Base-by-base conservation (phyloP, 1,284 basidiomycete genomes). In the Sporisorium graminicola region DNA sequence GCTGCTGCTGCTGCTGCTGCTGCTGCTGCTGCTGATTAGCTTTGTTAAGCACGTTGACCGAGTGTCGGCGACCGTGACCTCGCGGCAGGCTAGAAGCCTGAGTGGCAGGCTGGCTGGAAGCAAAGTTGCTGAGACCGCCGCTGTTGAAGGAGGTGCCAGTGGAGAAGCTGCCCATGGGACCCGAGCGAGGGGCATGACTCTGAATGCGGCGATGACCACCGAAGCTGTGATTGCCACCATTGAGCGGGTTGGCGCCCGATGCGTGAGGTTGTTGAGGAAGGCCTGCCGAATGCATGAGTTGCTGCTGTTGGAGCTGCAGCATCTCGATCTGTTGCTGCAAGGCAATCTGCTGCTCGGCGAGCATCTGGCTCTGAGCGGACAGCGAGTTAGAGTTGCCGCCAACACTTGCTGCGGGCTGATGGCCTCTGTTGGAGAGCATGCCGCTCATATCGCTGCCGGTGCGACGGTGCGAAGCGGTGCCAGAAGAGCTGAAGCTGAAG, bases 21-120 rank as follows among this genome's bases (percentile, higher is more conserved):
- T 55, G 65, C 49, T 70, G 75, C 56, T 74, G 74, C 27, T 67
- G 70, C 65, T 75, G 71, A n/a, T 73, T 84, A 40, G 84, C 70
- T 72, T 87, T 86, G 82, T 86, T 86, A 76, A 86, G 82, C 44
- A 96, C 93, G 80, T 96, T 98, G 74, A 97, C 93, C 79, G 94
- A 96, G 87, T 98, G 95, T 73, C 96, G 90, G 62, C 96, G 90
- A 52, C 93, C 92, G 85, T 99, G 96, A 29, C 93, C 93, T 73
- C 92, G 91, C 8, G 86, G 84, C 16, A 79, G 66, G 20, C 49
- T 71, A 26, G 69, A 20, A 42, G 53, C 9, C 37, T 55, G 65
- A 13, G 59, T 18, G 37, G 64, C 52, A 33, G 69, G 55, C 59
- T 66, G 69, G 49, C 43, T 44, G 12, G 58, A 63, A 69, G 35